Evolutionary conservation across 257 asterid species (phyloP).

Genomic region (Eustoma russellianum): DNA sequence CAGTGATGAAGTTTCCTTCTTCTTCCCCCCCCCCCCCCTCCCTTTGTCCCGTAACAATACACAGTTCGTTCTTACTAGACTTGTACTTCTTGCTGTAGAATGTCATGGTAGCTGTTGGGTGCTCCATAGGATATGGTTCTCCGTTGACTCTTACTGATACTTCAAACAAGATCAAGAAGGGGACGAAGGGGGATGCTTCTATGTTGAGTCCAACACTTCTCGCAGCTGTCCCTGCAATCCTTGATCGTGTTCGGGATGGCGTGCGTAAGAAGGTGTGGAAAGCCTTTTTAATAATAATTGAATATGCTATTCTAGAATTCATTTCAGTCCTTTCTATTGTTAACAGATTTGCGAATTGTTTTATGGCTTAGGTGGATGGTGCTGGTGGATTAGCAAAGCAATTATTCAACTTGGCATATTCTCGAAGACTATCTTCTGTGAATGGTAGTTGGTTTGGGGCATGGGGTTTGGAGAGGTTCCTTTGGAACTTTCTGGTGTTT

Average conservation of each 20-base stretch:
- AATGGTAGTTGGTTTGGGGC: constrained; percentile 99
- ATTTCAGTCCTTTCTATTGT: background rate
- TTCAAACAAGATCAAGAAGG: constrained; percentile 86
- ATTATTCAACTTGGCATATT: constrained; percentile 78
- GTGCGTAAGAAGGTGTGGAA: constrained; percentile 79
- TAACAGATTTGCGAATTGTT: constrained; percentile 8
- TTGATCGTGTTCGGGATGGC: constrained; percentile 96
- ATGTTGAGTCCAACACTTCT: constrained; percentile 64
- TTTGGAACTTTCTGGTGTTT: constrained; percentile 84
- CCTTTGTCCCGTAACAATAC: too few species aligned
- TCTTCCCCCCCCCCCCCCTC: too few species aligned
- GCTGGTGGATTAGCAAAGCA: constrained; percentile 77
- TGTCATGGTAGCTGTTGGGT: constrained; percentile 65
- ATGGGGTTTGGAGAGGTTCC: constrained; percentile 84
- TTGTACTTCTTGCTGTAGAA: constrained; percentile 35
- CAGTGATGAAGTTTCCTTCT: too few species aligned
- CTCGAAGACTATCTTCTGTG: constrained; percentile 70
- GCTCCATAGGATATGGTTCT: constrained; percentile 95
- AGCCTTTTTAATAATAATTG: background rate
- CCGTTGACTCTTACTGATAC: constrained; percentile 95
- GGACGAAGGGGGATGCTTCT: constrained; percentile 94
- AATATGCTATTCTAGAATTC: background rate
- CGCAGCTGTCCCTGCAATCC: constrained; percentile 98
- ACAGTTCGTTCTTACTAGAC: background rate
- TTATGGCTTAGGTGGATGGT: constrained; percentile 62